Evolutionary conservation across 495 filamentous ascomycete species (phyloP), one percentile per base, ranked within the genome.

Genomic region (Penicillium argentinense): DNA sequence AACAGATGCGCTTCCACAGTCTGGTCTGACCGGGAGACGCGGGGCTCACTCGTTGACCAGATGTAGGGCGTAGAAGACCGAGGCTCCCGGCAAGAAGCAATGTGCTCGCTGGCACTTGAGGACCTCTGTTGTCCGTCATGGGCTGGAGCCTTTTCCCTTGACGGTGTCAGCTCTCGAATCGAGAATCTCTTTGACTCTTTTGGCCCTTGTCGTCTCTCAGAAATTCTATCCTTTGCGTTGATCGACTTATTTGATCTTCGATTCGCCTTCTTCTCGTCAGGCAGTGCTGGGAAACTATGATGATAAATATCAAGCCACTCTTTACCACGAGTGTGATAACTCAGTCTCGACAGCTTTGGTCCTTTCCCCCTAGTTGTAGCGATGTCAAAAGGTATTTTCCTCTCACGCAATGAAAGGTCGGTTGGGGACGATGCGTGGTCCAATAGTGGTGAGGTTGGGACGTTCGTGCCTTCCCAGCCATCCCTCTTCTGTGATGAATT

Each of bases 391-490:
- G 13, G n/a, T 14, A n/a, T 27, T 28, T 56, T 55, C 51, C 54
- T 60, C 43, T 66, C 60, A 17, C 32, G 27, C 67, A 59, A 9
- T 87, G 73, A 53, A 89, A 88, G 4, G 12, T 72, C 71, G 71
- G 84, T 82, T 52, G 87, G 80, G 1, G 80, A 85, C 60, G 88
- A 91, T 1, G 78, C 69, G 32, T 86, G 72, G 55, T 87, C 80
- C 17, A 18, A 12, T 18, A 5, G 7, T 18, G 14, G 9, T 18
- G 33, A 22, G 18, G 33, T n/a, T n/a, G n/a, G 5, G 12, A 36
- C 3, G 16, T 3, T 18, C 5, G 5, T 18, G n/a, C 33, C 3
- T 4, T 36, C 21, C 16, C 5, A n/a, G 7, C 21, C 8, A 21
- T 21, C 14, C n/a, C 4, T 36, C 6, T 5, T 11, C 33, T 19